Evolutionary conservation across 192 early-diverging fungal species (phyloP).

Genomic region (Backusella australiensis): DNA sequence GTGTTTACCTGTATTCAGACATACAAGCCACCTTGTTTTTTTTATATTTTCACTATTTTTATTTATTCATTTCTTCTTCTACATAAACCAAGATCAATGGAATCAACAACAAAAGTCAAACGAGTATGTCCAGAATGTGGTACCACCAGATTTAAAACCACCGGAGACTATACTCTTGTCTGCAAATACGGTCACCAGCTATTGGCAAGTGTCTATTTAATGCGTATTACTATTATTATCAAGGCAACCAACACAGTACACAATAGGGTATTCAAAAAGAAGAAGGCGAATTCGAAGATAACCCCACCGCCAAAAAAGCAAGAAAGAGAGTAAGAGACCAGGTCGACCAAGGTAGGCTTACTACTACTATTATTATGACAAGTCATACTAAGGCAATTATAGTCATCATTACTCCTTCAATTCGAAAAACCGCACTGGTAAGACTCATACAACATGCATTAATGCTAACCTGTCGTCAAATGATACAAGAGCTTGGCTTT

Average conservation of each 20-base stretch:
- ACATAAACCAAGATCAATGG: neutral
- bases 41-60: neutral
- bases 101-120: neutral
- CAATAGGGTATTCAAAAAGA: slow-evolving; percentile 25
- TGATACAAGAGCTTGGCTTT: slow-evolving; percentile 26
- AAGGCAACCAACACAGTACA: neutral
- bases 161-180: slow-evolving; percentile 14
- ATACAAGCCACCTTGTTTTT: neutral
- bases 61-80: neutral
- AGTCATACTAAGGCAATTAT: neutral
- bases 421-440: neutral
- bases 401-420: neutral
- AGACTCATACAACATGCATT: slow-evolving; percentile 23
- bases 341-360: neutral
- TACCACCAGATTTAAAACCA: slow-evolving; percentile 15
- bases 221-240: too few species aligned
- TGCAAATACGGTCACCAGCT: slow-evolving; percentile 40
- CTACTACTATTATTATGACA: neutral
- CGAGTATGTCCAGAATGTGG: slow-evolving; percentile 27
- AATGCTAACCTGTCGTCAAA: neutral
- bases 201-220: slow-evolving; percentile 11
- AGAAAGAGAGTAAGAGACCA: neutral
- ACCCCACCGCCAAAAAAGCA: too few species aligned
- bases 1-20: too few species aligned
- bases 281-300: slow-evolving; percentile 10